A percentile compares a stretch with the other conserved stretches of the same genome.
These are phyloP conservation scores for Sugiyamaella grinbergsii DNA, from an alignment of 1,139 yeast genomes.

Conservation along the genomic window DNA sequence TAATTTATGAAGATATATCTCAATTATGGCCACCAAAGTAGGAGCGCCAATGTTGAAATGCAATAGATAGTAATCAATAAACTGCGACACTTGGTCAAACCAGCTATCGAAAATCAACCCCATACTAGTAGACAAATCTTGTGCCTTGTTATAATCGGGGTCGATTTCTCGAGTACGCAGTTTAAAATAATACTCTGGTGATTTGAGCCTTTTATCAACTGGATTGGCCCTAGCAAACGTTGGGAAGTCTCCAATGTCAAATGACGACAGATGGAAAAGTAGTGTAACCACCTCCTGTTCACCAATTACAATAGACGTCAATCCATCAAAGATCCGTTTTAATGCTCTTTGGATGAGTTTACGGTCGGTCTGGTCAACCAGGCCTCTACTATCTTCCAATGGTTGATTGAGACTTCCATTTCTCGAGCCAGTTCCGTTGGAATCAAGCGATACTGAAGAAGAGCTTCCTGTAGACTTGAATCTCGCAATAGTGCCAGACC, in stretches of 20 bases:
- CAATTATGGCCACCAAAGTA: conserved; percentile 39
- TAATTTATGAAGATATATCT: conserved; percentile 43
- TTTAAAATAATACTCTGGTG: conserved; percentile 36
- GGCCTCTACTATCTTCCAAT: conserved; percentile 22
- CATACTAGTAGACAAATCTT: conserved; percentile 55
- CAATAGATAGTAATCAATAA: conserved; percentile 42
- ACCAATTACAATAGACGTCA: conserved; percentile 50
- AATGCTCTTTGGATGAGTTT: conserved; percentile 26
- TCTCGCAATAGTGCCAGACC: conserved; percentile 40
- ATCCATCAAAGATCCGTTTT: conserved; percentile 37
- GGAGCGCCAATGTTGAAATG: conserved; percentile 48
- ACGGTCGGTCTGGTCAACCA: conserved; percentile 34
- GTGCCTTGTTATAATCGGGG: conserved; percentile 57
- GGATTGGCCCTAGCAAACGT: conserved; percentile 52
- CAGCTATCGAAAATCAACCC: conserved; percentile 58
- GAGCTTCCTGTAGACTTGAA: conserved; percentile 22
- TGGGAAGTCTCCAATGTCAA: conserved; percentile 50
- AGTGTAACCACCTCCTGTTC: conserved; percentile 67
- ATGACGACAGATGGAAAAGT: conserved; percentile 67
- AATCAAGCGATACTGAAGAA: conserved; percentile 6
- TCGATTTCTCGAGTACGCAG: conserved; percentile 47
- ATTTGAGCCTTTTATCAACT: conserved; percentile 37
- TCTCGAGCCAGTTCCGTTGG: conserved; percentile 16
- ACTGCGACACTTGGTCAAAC: conserved; percentile 48
- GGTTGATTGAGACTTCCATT: conserved; percentile 18